phyloP scores from a whole-genome alignment of 2,329 filamentous ascomycete species.

The Aspergillus alliaceus region DNA sequence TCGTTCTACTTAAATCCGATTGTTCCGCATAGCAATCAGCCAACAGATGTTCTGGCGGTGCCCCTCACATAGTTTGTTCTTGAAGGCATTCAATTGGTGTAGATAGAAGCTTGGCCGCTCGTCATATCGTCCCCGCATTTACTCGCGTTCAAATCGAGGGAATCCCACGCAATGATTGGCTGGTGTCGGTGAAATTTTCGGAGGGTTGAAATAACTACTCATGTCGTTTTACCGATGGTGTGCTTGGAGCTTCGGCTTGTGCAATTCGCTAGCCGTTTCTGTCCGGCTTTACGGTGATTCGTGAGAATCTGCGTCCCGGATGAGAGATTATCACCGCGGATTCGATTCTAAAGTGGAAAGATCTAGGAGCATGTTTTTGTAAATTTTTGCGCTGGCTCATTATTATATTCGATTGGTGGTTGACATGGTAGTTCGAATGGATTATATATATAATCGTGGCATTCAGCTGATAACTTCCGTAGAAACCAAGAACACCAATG shows the following conservation, averaged over 20 bases:
- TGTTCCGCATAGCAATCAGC: background rate
- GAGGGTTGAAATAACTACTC: constrained; percentile 2
- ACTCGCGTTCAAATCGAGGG: background rate
- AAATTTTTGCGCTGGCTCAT: too few species aligned
- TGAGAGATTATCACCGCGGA: too few species aligned
- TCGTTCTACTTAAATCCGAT: background rate
- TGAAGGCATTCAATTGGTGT: background rate
- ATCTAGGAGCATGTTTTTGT: too few species aligned
- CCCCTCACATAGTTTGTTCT: background rate
- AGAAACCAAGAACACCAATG: too few species aligned
- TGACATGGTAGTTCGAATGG: too few species aligned
- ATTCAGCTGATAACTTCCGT: too few species aligned
- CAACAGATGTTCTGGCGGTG: background rate
- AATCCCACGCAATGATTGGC: constrained; percentile 10
- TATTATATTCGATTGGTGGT: too few species aligned
- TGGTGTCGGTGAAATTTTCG: constrained; percentile 29
- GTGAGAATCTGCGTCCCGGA: background rate
- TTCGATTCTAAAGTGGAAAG: too few species aligned
- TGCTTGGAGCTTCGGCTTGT: constrained; percentile 22
- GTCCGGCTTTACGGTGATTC: background rate
- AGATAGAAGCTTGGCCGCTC: background rate
- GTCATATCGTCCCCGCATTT: background rate
- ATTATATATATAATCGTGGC: too few species aligned
- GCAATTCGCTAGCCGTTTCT: constrained; percentile 14
- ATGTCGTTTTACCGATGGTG: constrained; percentile 19